phyloP scores from a whole-genome alignment of 805 yeast genomes.

The Yamadazyma phyllophila region DNA sequence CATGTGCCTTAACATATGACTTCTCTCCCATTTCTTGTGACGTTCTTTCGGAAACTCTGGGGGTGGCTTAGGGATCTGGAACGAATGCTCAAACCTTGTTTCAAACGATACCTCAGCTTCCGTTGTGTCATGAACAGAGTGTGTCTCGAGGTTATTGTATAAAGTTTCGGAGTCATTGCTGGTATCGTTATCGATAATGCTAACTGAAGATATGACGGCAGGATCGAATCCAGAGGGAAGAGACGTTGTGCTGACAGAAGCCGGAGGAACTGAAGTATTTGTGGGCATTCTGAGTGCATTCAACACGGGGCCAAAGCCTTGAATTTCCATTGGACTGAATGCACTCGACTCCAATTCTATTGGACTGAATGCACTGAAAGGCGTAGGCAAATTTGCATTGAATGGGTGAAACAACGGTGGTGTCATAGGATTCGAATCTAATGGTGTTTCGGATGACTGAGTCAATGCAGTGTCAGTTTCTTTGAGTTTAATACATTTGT shows the following conservation, averaged over 20 bases:
- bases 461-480: too few relatives aligned
- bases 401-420: neutral
- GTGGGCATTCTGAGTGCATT: too few relatives aligned
- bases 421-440: neutral
- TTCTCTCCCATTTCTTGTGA: slow-evolving; percentile 20
- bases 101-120: neutral
- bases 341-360: neutral
- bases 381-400: neutral
- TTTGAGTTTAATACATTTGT: too few relatives aligned
- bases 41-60: slow-evolving; percentile 12
- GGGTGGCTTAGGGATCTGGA: slow-evolving; percentile 13
- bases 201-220: too few relatives aligned
- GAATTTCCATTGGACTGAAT: neutral
- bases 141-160: neutral
- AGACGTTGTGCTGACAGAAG: neutral
- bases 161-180: neutral
- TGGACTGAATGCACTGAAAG: neutral
- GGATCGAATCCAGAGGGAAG: slow-evolving; percentile 1
- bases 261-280: neutral
- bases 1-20: slow-evolving; percentile 17
- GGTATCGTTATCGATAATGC: neutral
- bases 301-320: too few relatives aligned
- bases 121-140: neutral
- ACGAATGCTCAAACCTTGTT: slow-evolving; percentile 12
- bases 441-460: neutral